Conservation (phyloP, 1,284 basidiomycete genomes). For the Chiua sp. region DNA sequence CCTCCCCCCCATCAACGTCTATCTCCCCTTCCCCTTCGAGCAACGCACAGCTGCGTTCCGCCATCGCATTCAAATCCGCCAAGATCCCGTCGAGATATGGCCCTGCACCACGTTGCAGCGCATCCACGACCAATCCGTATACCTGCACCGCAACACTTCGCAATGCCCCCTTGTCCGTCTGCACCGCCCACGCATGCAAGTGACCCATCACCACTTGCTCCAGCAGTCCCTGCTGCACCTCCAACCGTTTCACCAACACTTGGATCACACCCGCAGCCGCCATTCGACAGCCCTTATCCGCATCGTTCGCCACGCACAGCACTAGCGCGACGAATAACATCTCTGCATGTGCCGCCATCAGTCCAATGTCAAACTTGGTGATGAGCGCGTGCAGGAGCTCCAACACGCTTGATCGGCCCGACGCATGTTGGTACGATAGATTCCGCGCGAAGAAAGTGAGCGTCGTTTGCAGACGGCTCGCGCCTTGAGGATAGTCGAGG, state of each 20-base stretch:
- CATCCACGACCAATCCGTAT: constrained; percentile 80
- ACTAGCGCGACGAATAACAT: constrained; percentile 93
- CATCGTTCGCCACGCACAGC: constrained; percentile 94
- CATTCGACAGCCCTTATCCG: constrained; percentile 86
- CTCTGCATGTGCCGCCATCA: constrained; percentile 87
- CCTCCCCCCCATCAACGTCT: constrained; percentile 48
- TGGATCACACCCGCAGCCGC: constrained; percentile 88
- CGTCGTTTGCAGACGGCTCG: constrained; percentile 85
- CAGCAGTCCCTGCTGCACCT: constrained; percentile 50
- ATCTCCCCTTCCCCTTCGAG: constrained; percentile 45
- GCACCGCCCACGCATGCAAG: constrained; percentile 82
- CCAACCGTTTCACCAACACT: constrained; percentile 71
- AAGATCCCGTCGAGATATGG: constrained; percentile 62
- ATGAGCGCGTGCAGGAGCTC: constrained; percentile 88
- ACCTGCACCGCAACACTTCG: constrained; percentile 80
- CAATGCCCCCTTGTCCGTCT: constrained; percentile 65
- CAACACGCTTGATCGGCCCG: constrained; percentile 91
- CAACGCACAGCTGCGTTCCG: constrained; percentile 52
- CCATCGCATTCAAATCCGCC: constrained; percentile 59
- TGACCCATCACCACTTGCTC: constrained; percentile 60
- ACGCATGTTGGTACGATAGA: constrained; percentile 90
- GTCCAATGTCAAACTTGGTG: constrained; percentile 80
- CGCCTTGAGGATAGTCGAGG: constrained; percentile 97
- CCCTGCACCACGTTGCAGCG: constrained; percentile 53
- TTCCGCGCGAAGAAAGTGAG: constrained; percentile 97